Evolutionary conservation across 371 early-diverging fungal species (phyloP).

Genomic region (Mortierella sp.): DNA sequence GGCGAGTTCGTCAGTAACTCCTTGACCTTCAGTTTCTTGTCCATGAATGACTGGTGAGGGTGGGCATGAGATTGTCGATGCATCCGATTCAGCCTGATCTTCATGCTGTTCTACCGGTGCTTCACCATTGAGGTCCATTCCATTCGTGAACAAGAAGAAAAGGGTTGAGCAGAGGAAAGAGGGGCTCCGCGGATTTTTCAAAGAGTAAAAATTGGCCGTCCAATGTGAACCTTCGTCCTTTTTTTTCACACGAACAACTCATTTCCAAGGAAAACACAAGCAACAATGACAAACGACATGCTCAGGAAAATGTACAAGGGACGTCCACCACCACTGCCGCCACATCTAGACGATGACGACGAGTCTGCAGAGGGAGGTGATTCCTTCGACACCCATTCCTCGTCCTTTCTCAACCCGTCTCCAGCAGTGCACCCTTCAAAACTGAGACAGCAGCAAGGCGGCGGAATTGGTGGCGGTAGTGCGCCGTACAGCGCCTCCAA

Average conservation of each 20-base stretch:
- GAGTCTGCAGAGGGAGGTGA: constrained; percentile 15
- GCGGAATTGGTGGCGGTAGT: background rate
- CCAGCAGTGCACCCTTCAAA: constrained; percentile 50
- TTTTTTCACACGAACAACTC: background rate
- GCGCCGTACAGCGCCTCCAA: constrained; percentile 1
- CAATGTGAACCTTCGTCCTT: background rate
- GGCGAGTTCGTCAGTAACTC: constrained; percentile 58
- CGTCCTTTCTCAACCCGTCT: constrained; percentile 20
- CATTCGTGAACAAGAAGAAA: constrained; percentile 1
- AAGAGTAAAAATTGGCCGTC: background rate
- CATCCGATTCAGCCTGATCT: constrained; percentile 26
- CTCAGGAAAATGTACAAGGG: constrained; percentile 47
- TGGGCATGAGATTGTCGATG: constrained; percentile 35
- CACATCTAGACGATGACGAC: constrained; percentile 28
- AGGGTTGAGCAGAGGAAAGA: background rate
- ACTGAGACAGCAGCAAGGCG: background rate
- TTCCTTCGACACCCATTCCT: constrained; percentile 7
- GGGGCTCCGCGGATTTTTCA: background rate
- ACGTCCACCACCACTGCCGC: constrained; percentile 47
- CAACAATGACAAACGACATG: constrained; percentile 36
- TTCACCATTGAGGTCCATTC: constrained; percentile 22
- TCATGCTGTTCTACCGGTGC: background rate
- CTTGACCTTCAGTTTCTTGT: constrained; percentile 14
- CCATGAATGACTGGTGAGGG: constrained; percentile 4
- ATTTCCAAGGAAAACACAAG: background rate